Base-by-base conservation (phyloP, 345 rosid species). In the Leavenworthia alabamica region DNA sequence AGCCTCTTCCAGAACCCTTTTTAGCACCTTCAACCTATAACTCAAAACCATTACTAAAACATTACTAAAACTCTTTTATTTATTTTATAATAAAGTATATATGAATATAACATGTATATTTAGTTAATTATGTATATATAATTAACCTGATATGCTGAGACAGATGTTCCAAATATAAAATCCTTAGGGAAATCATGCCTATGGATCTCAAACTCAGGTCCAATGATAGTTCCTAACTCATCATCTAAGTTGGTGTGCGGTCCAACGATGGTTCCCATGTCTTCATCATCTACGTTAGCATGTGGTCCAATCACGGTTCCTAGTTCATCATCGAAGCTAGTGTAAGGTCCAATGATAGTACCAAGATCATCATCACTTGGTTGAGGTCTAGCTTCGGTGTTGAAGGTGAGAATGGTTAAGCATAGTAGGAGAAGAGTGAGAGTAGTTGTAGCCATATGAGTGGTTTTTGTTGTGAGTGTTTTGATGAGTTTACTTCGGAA, bases 11-110 rank as follows among this genome's bases (percentile, higher is more conserved):
- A 11, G 63, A 55, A 7, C 74, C 74, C 11, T 62, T 62, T 70
- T 62, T 70, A 31, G 74, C 74, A 55, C 69, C 74, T 62, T 70
- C 74, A 39, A 70, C 74, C 74, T 70, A 23, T 43, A 55, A 54
- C 29, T 39, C 46, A 37, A 54, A 33, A 54, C 17, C 28, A 22
- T 22, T 26, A 8, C 12, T n/a, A 12, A 52, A 12, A 32, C n/a
- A n/a, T n/a, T 60, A 10, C n/a, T 8, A 50, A 51, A 28, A 51
- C 2, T 4, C 17, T 42, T 41, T 1, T 48, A 39, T 23, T 1
- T 26, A 26, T 19, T 10, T 28, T 51, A 29, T 11, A 7, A 22
- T 22, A 3, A 24, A 43, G 12, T 7, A 20, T n/a, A 43, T 45
- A 29, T 22, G 43, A 41, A 59, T 40, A 29, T 11, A 22, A 56